Conservation (phyloP, 2,329 filamentous ascomycete species). For the Colletotrichum orbiculare region DNA sequence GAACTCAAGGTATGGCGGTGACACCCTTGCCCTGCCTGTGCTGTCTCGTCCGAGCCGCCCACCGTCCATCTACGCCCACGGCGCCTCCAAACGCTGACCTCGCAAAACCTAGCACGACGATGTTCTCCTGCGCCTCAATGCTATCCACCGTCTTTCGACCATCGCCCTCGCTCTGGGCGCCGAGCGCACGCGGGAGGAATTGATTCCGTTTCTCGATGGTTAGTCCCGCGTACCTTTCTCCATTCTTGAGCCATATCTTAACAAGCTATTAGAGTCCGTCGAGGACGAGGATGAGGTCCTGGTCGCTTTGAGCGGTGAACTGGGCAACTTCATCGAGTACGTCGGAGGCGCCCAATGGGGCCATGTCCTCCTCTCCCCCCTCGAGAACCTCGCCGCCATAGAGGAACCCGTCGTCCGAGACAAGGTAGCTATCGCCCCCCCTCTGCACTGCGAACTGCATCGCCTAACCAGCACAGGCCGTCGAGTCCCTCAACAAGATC, state of each 20-base stretch:
- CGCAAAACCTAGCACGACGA: conserved; percentile 84
- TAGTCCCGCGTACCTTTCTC: conserved; percentile 52
- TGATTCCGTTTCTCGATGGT: conserved; percentile 99
- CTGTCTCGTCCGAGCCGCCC: conserved; percentile 12
- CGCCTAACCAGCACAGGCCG: conserved; percentile 70
- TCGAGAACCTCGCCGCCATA: conserved; percentile 98
- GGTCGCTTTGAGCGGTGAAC: conserved; percentile 95
- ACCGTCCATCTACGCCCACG: conserved; percentile 38
- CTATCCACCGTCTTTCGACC: conserved; percentile 96
- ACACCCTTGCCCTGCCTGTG: conserved; percentile 20
- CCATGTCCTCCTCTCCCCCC: conserved; percentile 94
- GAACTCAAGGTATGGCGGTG: conserved; percentile 86
- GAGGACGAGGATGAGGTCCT: conserved; percentile 99
- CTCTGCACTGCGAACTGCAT: conserved; percentile 24
- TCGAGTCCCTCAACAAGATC: conserved; percentile 99
- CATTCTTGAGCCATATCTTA: conserved; percentile 37
- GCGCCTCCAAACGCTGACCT: conserved; percentile 42
- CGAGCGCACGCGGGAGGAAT: conserved; percentile 96
- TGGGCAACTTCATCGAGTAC: conserved; percentile 97
- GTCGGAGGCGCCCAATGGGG: conserved; percentile 94
- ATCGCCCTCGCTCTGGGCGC: conserved; percentile 96
- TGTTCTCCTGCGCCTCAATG: conserved; percentile 96
- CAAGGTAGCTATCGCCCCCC: conserved; percentile 72
- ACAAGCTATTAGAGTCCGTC: conserved; percentile 80
- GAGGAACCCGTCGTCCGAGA: conserved; percentile 97